Conservation (phyloP, 2,329 filamentous ascomycete species). For the Orbilia brochopaga region DNA sequence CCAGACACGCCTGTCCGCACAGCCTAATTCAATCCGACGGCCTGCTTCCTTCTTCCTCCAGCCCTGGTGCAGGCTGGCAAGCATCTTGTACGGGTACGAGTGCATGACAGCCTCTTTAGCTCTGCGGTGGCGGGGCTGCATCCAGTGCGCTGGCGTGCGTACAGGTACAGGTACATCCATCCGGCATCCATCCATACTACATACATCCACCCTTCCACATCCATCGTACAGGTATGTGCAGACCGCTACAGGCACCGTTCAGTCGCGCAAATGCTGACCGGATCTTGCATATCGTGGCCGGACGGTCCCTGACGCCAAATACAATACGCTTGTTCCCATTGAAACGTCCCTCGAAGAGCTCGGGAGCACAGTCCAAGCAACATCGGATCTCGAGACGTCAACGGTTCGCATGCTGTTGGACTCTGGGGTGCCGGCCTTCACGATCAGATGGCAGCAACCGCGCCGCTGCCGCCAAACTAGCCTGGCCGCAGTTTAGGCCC, state of each 20-base stretch:
- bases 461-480: background rate
- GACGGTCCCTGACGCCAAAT: background rate
- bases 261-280: background rate
- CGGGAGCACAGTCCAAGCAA: background rate
- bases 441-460: slow-evolving; percentile 3
- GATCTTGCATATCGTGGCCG: slow-evolving; percentile 4
- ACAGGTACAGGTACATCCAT: too few relatives aligned
- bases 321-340: background rate
- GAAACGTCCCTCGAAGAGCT: background rate
- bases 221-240: too few relatives aligned
- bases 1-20: slow-evolving; percentile 10
- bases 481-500: background rate
- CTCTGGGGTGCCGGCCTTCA: background rate
- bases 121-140: too few relatives aligned
- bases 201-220: too few relatives aligned
- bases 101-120: too few relatives aligned
- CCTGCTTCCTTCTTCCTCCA: too few relatives aligned
- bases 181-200: too few relatives aligned
- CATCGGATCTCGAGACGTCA: background rate
- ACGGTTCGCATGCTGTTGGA: background rate
- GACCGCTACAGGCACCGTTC: too few relatives aligned
- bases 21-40: slow-evolving; percentile 13
- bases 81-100: too few relatives aligned
- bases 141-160: too few relatives aligned
- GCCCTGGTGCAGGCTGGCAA: too few relatives aligned